Percentiles rank a stretch among this genome's conserved stretches.
phyloP scores from a whole-genome alignment of 805 yeast genomes.

The Hanseniaspora pseudoguilliermondii region DNA sequence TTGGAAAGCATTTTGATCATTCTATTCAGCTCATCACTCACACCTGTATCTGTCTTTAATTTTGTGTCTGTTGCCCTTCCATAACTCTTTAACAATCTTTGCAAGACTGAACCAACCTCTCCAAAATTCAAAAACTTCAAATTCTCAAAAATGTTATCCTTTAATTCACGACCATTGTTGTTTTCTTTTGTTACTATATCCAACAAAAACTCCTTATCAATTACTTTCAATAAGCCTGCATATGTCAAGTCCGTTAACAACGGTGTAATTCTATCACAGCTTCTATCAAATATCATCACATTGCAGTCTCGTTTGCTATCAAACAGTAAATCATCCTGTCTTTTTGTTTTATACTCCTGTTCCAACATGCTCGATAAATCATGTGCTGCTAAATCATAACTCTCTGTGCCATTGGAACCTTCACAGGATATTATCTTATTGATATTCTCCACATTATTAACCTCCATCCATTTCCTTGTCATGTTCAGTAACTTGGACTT shows the following conservation, averaged over 20 bases:
- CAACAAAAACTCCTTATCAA: slow-evolving; percentile 39
- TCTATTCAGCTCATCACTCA: slow-evolving; percentile 4
- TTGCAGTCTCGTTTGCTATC: slow-evolving; percentile 42
- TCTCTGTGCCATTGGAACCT: slow-evolving; percentile 15
- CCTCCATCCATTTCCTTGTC: background rate
- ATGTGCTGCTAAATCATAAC: slow-evolving; percentile 15
- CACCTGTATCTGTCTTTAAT: background rate
- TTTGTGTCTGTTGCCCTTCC: slow-evolving; percentile 9
- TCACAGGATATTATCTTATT: slow-evolving; percentile 7
- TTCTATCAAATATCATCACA: slow-evolving; percentile 65
- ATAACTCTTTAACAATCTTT: slow-evolving; percentile 33
- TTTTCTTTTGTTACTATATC: slow-evolving; percentile 20
- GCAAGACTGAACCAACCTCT: slow-evolving; percentile 60
- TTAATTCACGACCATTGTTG: slow-evolving; percentile 24
- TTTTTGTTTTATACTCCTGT: slow-evolving; percentile 25
- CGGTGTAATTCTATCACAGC: slow-evolving; percentile 60
- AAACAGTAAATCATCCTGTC: background rate
- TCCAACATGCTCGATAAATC: slow-evolving; percentile 21
- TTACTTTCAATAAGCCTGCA: slow-evolving; percentile 68
- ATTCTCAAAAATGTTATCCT: slow-evolving; percentile 16
- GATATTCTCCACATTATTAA: background rate
- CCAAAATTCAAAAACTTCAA: slow-evolving; percentile 65
- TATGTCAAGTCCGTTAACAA: slow-evolving; percentile 68
- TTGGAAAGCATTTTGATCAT: slow-evolving; percentile 7
- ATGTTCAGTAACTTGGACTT: background rate